Percentiles rank a stretch among this genome's conserved stretches.
Conservation (phyloP, 2,329 filamentous ascomycete genomes). For the Fusarium nelsonii region DNA sequence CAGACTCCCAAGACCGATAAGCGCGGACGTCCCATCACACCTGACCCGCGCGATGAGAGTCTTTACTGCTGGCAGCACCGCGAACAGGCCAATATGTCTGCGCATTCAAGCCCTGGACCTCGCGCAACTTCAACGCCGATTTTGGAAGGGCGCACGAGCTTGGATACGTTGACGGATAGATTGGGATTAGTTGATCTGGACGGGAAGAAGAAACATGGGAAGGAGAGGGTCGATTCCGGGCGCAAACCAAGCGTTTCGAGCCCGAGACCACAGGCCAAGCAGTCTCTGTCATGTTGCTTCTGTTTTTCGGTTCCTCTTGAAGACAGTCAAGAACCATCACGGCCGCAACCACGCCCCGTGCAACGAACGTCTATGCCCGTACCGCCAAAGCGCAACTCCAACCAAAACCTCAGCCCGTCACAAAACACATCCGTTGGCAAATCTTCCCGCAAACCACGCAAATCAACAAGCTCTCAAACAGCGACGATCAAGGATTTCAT, state of each 20-base stretch:
- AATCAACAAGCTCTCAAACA: constrained; percentile 51
- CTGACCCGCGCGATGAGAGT: constrained; percentile 67
- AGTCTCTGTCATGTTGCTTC: constrained; percentile 57
- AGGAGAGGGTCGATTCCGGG: constrained; percentile 43
- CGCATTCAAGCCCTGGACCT: constrained; percentile 61
- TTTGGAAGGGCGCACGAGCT: constrained; percentile 76
- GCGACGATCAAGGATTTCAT: constrained; percentile 66
- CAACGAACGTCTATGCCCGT: constrained; percentile 52
- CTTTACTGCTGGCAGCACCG: constrained; percentile 97
- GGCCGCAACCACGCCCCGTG: constrained; percentile 62
- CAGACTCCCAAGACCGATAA: constrained; percentile 34
- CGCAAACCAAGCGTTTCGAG: constrained; percentile 35
- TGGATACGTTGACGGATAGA: constrained; percentile 87
- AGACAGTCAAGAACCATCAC: constrained; percentile 57
- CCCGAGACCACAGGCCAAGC: constrained; percentile 41
- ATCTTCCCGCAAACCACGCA: constrained; percentile 48
- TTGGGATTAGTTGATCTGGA: constrained; percentile 80
- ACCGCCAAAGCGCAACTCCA: constrained; percentile 34
- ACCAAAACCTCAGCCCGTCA: constrained; percentile 25
- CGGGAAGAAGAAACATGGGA: constrained; percentile 51
- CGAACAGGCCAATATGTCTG: constrained; percentile 76
- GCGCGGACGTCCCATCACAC: constrained; percentile 46
- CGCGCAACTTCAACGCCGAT: constrained; percentile 62
- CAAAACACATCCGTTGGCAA: constrained; percentile 49
- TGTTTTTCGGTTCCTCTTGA: constrained; percentile 65